Base-by-base conservation (phyloP, 306 rosid genomes). In the Rosa multiflora region DNA sequence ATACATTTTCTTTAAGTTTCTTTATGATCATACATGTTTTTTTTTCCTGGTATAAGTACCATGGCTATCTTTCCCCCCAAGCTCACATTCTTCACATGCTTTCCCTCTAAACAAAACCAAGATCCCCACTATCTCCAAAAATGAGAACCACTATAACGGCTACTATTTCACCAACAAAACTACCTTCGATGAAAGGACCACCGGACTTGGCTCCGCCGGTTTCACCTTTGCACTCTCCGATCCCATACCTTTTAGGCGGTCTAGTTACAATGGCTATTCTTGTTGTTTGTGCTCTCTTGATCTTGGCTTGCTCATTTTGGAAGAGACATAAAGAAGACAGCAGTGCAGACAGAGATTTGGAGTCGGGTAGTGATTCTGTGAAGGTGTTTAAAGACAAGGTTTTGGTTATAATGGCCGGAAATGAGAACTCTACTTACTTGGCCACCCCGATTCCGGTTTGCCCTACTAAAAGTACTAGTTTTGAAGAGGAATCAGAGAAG, bases 391-490 rank as follows among this genome's bases (percentile, higher is more conserved):
- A 91, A 61, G 96, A 93, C 58, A 93, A 93, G 74, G 21, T 90
- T 76, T 85, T 93, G 74, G 99, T 95, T 42, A 91, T 93, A 13
- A 93, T 95, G 99, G 99, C 99, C 1, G 99, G 98, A 21, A 88
- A 95, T 23, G 61, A 83, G 6, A 88, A 69, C n/a, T 96, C 99
- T 11, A 86, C 93, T 0, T 91, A 82, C 84, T 83, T 95, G 71
- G 99, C 99, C 82, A 91, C 98, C n/a, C 99, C 97, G 5, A 85
- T 75, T 3, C 97, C 98, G 2, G 82, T 75, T 1, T 73, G 53
- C 42, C 64, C 93, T 6, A 2, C 2, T 1, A 89, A 86, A 42
- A 37, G 42, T 0, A 62, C 81, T 0, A 59, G 82, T 72, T 52
- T 83, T 3, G 42, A 43, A 0, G 61, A 58, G 29, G 80, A 29